Percentiles rank a stretch among this genome's conserved stretches.
Conservation (phyloP, 2,329 filamentous ascomycete genomes). For the Colletotrichum liaoningense region DNA sequence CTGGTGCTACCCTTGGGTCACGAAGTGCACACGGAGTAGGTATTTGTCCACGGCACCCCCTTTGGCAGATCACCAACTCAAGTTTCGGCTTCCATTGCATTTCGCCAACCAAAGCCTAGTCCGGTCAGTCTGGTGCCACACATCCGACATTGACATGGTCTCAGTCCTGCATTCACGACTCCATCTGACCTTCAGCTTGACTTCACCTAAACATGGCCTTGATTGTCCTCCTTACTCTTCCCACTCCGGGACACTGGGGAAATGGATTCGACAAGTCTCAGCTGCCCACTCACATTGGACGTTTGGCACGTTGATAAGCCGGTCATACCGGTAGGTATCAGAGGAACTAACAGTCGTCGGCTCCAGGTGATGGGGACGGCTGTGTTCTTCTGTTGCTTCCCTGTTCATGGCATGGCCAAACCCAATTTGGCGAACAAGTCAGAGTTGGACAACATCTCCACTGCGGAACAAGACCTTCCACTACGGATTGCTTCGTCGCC, state of each 20-base stretch:
- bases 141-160: background rate
- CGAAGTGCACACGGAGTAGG: conserved; percentile 16
- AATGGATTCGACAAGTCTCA: conserved; percentile 12
- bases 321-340: conserved; percentile 26
- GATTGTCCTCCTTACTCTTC: background rate
- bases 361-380: conserved; percentile 2
- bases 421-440: background rate
- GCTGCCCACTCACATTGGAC: conserved; percentile 9
- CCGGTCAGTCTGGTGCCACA: conserved; percentile 16
- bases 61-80: background rate
- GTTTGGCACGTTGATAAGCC: conserved; percentile 19
- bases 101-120: conserved; percentile 7
- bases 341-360: conserved; percentile 1
- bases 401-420: conserved; percentile 4
- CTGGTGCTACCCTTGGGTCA: conserved; percentile 29
- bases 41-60: background rate
- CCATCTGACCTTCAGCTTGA: background rate
- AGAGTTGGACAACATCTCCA: background rate
- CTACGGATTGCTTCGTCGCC: background rate
- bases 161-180: background rate
- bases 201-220: background rate
- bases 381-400: background rate
- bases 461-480: conserved; percentile 4
- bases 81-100: background rate
- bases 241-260: background rate